phyloP scores from a whole-genome alignment of 1,284 basidiomycete species.

The Lentinus polychrous region DNA sequence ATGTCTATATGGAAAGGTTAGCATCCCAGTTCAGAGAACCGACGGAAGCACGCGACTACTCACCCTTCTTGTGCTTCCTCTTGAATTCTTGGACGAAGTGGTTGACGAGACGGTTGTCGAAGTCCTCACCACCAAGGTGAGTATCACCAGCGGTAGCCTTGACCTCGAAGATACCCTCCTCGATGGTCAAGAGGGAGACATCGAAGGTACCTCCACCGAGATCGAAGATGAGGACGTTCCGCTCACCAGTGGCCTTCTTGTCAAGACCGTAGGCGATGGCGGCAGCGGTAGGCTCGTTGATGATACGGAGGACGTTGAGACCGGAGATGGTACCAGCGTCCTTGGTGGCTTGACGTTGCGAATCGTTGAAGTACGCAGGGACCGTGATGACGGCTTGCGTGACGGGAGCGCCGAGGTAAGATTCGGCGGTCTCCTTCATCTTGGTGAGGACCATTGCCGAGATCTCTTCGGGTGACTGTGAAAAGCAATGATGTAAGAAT shows the following conservation, averaged over 20 bases:
- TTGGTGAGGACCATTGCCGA: conserved; percentile 96
- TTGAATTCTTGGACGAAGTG: conserved; percentile 99
- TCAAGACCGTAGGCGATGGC: conserved; percentile 94
- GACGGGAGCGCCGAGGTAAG: conserved; percentile 84
- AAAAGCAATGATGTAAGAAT: conserved; percentile 10
- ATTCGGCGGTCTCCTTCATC: conserved; percentile 98
- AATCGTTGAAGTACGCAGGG: conserved; percentile 98
- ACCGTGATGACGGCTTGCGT: conserved; percentile 92
- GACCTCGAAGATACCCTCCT: conserved; percentile 99
- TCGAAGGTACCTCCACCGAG: conserved; percentile 99
- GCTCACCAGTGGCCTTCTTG: conserved; percentile 83
- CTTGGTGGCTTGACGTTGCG: conserved; percentile 93
- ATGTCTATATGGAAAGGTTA: conserved; percentile 51
- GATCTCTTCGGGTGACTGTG: conserved; percentile 88
- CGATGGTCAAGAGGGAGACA: conserved; percentile 96
- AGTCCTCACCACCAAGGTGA: conserved; percentile 98
- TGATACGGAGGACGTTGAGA: conserved; percentile 91
- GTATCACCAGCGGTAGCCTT: conserved; percentile 99
- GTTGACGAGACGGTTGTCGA: conserved; percentile 97
- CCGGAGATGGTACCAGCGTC: conserved; percentile 89
- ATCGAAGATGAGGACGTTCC: conserved; percentile 96
- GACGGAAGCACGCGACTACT: conserved; percentile 32
- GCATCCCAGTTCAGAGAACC: not conserved
- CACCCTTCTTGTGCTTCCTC: conserved; percentile 96
- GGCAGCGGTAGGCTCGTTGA: conserved; percentile 94